Evolutionary conservation across 2,329 filamentous ascomycete species (phyloP).

Genomic region (Colletotrichum sp.): DNA sequence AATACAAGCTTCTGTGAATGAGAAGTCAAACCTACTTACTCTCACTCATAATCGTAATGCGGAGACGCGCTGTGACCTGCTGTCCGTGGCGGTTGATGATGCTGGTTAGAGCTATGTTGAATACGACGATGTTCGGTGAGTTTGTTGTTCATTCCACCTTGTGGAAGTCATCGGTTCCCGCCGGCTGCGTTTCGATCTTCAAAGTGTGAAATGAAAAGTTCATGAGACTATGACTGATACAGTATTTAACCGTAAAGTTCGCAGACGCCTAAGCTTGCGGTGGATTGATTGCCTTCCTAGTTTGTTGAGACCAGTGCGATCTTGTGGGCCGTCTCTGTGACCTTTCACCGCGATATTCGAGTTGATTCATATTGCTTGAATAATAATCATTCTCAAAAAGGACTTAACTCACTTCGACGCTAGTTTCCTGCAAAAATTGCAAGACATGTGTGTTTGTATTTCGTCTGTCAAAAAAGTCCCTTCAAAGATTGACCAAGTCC

Average conservation of each 20-base stretch:
- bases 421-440: no score
- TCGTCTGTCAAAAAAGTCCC: fast-evolving
- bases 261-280: no score
- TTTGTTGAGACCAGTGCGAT: no score
- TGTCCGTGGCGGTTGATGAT: fast-evolving
- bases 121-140: fast-evolving
- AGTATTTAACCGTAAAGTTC: background rate
- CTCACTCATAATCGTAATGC: fast-evolving
- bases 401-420: no score
- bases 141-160: fast-evolving
- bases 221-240: fast-evolving
- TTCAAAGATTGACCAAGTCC: no score
- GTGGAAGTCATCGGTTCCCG: no score
- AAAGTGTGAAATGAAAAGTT: fast-evolving
- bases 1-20: background rate
- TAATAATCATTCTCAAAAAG: no score
- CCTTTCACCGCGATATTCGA: background rate
- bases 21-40: background rate
- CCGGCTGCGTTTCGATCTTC: no score
- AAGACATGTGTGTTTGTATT: fast-evolving
- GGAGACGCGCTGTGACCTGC: background rate
- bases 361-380: background rate
- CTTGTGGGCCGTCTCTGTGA: no score
- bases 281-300: no score
- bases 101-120: background rate